A percentile compares a stretch with the other conserved stretches of the same genome.
phyloP scores from a whole-genome alignment of 139 green algal genomes.

The Parachlorella kessleri region DNA sequence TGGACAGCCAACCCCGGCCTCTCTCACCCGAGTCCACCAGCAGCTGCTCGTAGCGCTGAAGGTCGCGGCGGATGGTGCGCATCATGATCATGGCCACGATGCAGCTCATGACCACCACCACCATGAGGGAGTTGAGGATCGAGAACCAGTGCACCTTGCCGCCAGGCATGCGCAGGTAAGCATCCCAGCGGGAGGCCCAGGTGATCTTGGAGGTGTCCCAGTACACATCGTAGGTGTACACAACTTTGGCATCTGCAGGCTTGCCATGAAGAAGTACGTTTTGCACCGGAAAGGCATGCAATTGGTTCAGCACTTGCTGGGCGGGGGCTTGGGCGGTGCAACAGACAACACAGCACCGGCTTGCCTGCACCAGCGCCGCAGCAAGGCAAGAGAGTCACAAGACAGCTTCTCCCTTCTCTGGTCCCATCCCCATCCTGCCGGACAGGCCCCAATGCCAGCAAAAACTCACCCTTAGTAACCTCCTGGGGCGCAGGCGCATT shows the following conservation, averaged over 20 bases:
- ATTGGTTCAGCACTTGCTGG: too few relatives aligned
- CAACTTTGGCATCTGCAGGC: conserved; percentile 22
- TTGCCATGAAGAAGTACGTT: too few relatives aligned
- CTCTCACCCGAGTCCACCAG: conserved; percentile 73
- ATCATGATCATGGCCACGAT: conserved; percentile 93
- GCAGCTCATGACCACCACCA: conserved; percentile 92
- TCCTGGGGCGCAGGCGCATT: conserved; percentile 60
- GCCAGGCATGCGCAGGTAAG: conserved; percentile 94
- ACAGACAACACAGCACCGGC: too few relatives aligned
- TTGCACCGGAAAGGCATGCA: too few relatives aligned
- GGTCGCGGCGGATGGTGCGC: conserved; percentile 88
- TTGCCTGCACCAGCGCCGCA: too few relatives aligned
- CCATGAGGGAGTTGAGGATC: conserved; percentile 95
- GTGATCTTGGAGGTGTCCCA: conserved; percentile 83
- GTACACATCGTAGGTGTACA: conserved; percentile 93
- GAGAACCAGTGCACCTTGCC: conserved; percentile 95
- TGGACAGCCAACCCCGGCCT: background rate
- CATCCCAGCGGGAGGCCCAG: conserved; percentile 94
- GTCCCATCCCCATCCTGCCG: too few relatives aligned
- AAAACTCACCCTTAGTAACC: conserved; percentile 73
- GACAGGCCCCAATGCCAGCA: too few relatives aligned
- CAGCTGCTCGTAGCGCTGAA: conserved; percentile 93
- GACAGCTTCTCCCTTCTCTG: too few relatives aligned
- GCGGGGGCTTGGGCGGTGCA: too few relatives aligned
- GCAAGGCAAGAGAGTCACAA: too few relatives aligned